A percentile compares a stretch with the other conserved stretches of the same genome.
These are phyloP conservation scores for Tetrahymena elliotti DNA, from an alignment of 73 alveolate species.

Conservation along the genomic window DNA sequence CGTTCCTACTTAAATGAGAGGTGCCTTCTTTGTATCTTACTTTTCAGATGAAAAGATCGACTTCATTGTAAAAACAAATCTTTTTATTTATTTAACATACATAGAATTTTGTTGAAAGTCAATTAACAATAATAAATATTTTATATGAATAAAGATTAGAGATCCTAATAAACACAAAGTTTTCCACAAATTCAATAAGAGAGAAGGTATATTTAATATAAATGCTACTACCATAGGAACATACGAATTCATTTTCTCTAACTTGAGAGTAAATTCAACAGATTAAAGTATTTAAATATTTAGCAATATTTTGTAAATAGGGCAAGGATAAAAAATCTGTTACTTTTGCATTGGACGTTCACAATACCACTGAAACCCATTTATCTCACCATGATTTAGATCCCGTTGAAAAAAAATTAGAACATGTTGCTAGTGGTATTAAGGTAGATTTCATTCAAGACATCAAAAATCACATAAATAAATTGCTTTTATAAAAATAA, in stretches of 20 bases:
- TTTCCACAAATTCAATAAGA: not conserved
- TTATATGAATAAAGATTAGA: not conserved
- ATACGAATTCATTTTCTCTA: slow-evolving; percentile 21
- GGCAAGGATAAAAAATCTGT: slow-evolving; percentile 22
- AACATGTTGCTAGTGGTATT: slow-evolving; percentile 12
- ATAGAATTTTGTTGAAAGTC: not conserved
- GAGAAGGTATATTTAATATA: slow-evolving; percentile 25
- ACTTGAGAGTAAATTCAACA: slow-evolving; percentile 4
- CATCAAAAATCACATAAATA: not conserved
- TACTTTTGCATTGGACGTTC: slow-evolving; percentile 39
- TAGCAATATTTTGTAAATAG: not conserved
- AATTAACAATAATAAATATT: not conserved
- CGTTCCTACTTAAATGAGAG: slow-evolving; percentile 31
- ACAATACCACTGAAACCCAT: slow-evolving; percentile 39
- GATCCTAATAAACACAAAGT: slow-evolving; percentile 16
- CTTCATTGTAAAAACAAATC: slow-evolving; percentile 8
- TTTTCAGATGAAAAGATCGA: slow-evolving; percentile 19
- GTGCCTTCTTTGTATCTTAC: slow-evolving; percentile 27
- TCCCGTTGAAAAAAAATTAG: slow-evolving; percentile 12
- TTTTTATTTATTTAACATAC: not conserved
- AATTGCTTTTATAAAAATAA: not conserved
- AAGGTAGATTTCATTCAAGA: not conserved
- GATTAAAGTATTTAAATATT: not conserved
- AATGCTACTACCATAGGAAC: slow-evolving; percentile 25
- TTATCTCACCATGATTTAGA: slow-evolving; percentile 37